Base-by-base conservation (phyloP, 164 flowering plant species). In the Liriodendron chinense region DNA sequence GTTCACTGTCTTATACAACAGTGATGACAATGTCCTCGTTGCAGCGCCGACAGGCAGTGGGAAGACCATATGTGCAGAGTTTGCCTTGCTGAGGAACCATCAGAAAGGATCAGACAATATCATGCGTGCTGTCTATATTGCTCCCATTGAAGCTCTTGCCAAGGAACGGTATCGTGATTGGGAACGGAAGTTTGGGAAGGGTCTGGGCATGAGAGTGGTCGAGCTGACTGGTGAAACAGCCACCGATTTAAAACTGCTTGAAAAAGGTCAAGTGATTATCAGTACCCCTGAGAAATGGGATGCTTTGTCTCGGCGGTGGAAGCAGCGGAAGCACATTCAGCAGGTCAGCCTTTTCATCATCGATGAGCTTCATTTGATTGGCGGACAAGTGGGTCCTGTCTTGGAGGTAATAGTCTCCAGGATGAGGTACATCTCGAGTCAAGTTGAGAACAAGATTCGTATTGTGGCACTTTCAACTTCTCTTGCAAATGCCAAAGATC, bases 31-130 rank as follows among this genome's bases (percentile, higher is more conserved):
- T 87, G 99, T 94, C 43, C 81, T 96, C 73, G 99, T 94, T 78
- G 98, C 99, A 50, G 99, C 99, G 3, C 98, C 99, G 21, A 93
- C 99, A 12, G 99, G 99, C 34, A 94, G 98, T 84, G 99, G 99
- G 75, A 96, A 96, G 86, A 96, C 98, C 14, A 93, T 96, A 69
- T 96, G 98, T 88, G 98, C 97, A 0, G 98, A 96, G 83, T 96
- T 96, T 89, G 93, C 98, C 63, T 76, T 94, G 65, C 68, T 96
- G 76, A 88, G 97, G 77, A 94, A 96, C 83, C 97, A 86, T 83
- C 97, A 94, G 72, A 91, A 90, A 72, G 92, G 92, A 47, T 71
- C 93, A 59, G 92, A 89, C 1, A 83, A 81, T 74, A 72, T 79
- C 68, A 85, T 94, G 89, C 94, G 99, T 47, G 96, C 82, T 76